Percentiles rank a stretch among this genome's conserved stretches.
Conservation (phyloP, 163 green algal genomes). For the Scenedesmus sp. region DNA sequence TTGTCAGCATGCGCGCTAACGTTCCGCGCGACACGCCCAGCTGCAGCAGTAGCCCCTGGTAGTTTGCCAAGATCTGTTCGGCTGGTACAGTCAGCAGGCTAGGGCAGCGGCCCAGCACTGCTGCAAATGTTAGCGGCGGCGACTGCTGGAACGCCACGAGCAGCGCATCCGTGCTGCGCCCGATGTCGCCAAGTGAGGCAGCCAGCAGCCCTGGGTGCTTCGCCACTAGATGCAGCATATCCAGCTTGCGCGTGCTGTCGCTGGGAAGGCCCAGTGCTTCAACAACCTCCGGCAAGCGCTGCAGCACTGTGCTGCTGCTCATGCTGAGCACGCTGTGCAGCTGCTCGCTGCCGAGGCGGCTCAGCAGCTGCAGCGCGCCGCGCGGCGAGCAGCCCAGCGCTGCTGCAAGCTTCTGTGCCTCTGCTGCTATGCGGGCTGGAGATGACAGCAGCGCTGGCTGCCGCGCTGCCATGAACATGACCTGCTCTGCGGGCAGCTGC, state of each 20-base stretch:
- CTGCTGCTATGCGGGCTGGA: slow-evolving; percentile 25
- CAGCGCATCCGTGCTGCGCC: slow-evolving; percentile 33
- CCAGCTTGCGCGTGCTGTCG: slow-evolving; percentile 29
- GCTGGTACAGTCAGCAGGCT: slow-evolving; percentile 43
- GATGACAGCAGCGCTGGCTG: slow-evolving; percentile 35
- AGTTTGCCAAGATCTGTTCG: slow-evolving; percentile 30
- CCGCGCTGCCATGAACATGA: slow-evolving; percentile 47
- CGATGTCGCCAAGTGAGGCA: slow-evolving; percentile 9
- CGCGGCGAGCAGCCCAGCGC: slow-evolving; percentile 24
- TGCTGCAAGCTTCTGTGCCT: slow-evolving; percentile 26
- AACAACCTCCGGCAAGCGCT: slow-evolving; percentile 34
- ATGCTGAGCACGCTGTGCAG: slow-evolving; percentile 40
- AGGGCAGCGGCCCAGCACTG: slow-evolving; percentile 45
- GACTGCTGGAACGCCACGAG: slow-evolving; percentile 35
- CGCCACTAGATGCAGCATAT: slow-evolving; percentile 32
- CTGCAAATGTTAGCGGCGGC: slow-evolving; percentile 27
- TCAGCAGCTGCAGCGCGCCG: slow-evolving; percentile 45
- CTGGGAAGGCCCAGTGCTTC: slow-evolving; percentile 44
- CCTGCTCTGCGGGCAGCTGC: slow-evolving; percentile 45
- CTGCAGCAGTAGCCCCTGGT: slow-evolving; percentile 35
- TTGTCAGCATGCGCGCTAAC: slow-evolving; percentile 35
- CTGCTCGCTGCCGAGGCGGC: slow-evolving; percentile 10
- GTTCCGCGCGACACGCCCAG: slow-evolving; percentile 27
- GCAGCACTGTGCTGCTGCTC: slow-evolving; percentile 38
- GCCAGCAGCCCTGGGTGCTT: slow-evolving; percentile 33